Base-by-base conservation (phyloP, 1,284 basidiomycete genomes). In the Thelephora terrestris region DNA sequence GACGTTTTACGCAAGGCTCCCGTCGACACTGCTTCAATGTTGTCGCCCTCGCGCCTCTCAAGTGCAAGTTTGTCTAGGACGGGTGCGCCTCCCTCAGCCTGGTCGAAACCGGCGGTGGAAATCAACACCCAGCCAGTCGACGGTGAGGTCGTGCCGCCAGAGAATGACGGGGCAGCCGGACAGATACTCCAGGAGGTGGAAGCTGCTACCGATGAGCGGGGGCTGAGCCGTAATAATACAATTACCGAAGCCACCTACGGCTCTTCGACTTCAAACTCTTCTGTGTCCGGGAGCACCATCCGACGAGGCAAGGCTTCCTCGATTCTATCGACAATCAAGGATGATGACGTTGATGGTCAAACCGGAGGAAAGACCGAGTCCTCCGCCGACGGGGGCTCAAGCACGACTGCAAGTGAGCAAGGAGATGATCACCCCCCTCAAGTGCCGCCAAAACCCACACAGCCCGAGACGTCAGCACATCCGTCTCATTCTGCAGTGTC, bases 101-200 rank as follows among this genome's bases (percentile, higher is more conserved):
- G 76, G 66, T 71, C 78, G 0, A 80, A 78, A 57, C 73, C 81
- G 5, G 76, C 78, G 29, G 76, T 81, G 6, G 71, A 75, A 47
- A 53, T 84, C 7, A 78, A 62, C 32, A 72, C 61, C 53, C 63
- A 77, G 43, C 70, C 68, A 10, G 79, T 68, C 1, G 76, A 66
- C 37, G 81, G 79, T 0, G 64, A 70, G 45, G 67, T 80, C 12
- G 64, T 62, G 2, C 50, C 65, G 39, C 58, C 66, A 0, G 70
- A 70, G 27, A 54, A 60, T 1, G 60, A 61, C 4, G 69, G 71
- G 29, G 59, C 58, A 25, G 71, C 69, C 3, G 76, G 70, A 38
- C 71, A 71, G 60, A 65, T 75, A 2, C 52, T 81, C 46, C 74
- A 76, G 23, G 75, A 74, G 24, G 53, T 77, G 27, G 75, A 75